A percentile compares a stretch with the other conserved stretches of the same genome.
phyloP scores from a whole-genome alignment of 1,139 yeast genomes.

The Taphrina wiesneri region DNA sequence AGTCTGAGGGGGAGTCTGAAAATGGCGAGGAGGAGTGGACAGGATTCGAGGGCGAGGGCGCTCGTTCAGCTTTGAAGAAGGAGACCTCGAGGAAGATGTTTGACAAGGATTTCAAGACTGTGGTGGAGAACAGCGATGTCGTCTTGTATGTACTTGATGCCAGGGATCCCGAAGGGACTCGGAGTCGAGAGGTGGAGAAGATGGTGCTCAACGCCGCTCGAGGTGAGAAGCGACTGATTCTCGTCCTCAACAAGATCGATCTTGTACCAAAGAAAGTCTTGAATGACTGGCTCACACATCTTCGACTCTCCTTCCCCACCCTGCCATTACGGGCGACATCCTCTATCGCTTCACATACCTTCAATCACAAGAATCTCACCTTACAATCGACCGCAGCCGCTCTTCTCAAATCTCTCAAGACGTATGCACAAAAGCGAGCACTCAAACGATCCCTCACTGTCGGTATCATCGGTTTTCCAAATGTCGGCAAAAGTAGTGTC shows the following conservation, averaged over 20 bases:
- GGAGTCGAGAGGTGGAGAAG: conserved; percentile 88
- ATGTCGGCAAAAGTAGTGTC: conserved; percentile 91
- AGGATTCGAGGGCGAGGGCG: conserved; percentile 50
- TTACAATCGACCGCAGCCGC: conserved; percentile 70
- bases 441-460: conserved; percentile 89
- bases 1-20: conserved; percentile 45
- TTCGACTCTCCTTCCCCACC: conserved; percentile 84
- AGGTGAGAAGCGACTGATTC: conserved; percentile 78
- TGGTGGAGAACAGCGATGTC: conserved; percentile 88
- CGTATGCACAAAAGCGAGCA: conserved; percentile 79
- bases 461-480: conserved; percentile 96
- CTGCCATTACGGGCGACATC: conserved; percentile 67
- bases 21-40: conserved; percentile 46
- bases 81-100: conserved; percentile 86
- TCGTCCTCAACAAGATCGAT: conserved; percentile 87
- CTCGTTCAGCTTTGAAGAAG: conserved; percentile 41
- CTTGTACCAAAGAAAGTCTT: conserved; percentile 81
- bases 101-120: conserved; percentile 69
- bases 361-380: conserved; percentile 66
- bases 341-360: conserved; percentile 66
- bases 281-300: conserved; percentile 78
- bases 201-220: conserved; percentile 68
- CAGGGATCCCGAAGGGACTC: conserved; percentile 93
- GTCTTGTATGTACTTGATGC: conserved; percentile 91
- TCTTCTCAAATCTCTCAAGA: conserved; percentile 76